Percentiles rank a stretch among this genome's conserved stretches.
phyloP scores from a whole-genome alignment of 1,284 basidiomycete species.

The Cerrena zonata region DNA sequence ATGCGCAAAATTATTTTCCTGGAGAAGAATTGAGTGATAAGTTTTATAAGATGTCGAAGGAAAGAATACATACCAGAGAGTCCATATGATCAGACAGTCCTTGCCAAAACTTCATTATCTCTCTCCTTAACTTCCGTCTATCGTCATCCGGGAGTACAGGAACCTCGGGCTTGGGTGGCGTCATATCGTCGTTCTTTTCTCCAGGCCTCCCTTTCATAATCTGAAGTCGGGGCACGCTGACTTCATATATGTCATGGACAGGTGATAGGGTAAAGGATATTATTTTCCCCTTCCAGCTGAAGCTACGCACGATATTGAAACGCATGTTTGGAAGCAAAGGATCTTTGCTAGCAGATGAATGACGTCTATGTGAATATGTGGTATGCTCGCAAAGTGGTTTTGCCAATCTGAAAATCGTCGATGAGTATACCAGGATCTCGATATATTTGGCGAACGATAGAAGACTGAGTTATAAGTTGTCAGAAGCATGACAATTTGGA shows the following conservation, averaged over 20 bases:
- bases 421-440: constrained; percentile 60
- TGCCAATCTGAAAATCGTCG: constrained; percentile 34
- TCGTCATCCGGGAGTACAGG: constrained; percentile 29
- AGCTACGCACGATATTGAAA: constrained; percentile 48
- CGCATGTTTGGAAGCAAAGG: constrained; percentile 32
- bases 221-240: constrained; percentile 54
- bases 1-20: constrained; percentile 39
- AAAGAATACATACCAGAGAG: constrained; percentile 39
- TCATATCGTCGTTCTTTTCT: constrained; percentile 4
- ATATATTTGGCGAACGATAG: constrained; percentile 64
- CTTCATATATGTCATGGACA: constrained; percentile 54
- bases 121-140: constrained; percentile 44
- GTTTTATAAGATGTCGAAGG: too few species aligned
- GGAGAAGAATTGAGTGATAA: too few species aligned
- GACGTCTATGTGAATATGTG: constrained; percentile 27
- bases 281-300: constrained; percentile 33
- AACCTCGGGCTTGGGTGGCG: too few species aligned
- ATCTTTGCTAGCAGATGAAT: constrained; percentile 24
- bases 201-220: constrained; percentile 35
- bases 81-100: constrained; percentile 55
- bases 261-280: constrained; percentile 43
- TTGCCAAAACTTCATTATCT: constrained; percentile 65
- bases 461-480: constrained; percentile 26
- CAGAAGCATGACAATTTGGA: too few species aligned
- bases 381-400: constrained; percentile 53